Conservation (phyloP, 306 rosid genomes). For the Quercus dentata region DNA sequence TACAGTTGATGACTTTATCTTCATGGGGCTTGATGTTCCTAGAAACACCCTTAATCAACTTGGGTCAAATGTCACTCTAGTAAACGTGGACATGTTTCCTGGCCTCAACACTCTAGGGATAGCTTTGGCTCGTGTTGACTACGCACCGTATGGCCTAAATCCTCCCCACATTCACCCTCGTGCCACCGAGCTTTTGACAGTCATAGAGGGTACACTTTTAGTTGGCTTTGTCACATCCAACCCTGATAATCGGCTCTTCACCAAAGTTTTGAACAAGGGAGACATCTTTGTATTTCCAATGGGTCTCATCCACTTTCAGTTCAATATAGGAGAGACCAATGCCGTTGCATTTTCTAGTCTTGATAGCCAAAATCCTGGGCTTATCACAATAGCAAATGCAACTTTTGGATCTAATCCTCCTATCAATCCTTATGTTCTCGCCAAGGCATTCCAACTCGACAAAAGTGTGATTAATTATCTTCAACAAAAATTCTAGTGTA, state of each 20-base stretch:
- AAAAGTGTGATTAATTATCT: background rate
- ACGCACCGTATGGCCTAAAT: background rate
- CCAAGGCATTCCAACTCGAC: background rate
- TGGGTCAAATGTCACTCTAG: background rate
- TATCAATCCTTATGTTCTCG: background rate
- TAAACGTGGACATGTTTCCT: background rate
- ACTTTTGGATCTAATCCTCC: background rate
- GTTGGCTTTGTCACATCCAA: too few species aligned
- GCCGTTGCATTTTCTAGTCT: background rate
- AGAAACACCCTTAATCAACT: background rate
- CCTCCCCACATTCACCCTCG: too few species aligned
- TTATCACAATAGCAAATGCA: background rate
- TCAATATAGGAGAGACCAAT: background rate
- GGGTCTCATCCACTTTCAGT: background rate
- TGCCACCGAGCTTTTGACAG: too few species aligned
- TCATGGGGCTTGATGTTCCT: background rate
- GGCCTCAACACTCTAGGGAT: background rate
- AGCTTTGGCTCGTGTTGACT: background rate
- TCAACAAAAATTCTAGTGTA: background rate
- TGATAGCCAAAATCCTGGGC: background rate
- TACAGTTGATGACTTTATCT: background rate
- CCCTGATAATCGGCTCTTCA: too few species aligned
- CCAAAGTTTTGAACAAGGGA: background rate
- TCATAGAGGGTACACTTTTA: too few species aligned
- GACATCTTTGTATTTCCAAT: background rate